These are phyloP conservation scores for Neurospora cerealis DNA, from an alignment of 495 filamentous ascomycete genomes.

Conservation along the genomic window DNA sequence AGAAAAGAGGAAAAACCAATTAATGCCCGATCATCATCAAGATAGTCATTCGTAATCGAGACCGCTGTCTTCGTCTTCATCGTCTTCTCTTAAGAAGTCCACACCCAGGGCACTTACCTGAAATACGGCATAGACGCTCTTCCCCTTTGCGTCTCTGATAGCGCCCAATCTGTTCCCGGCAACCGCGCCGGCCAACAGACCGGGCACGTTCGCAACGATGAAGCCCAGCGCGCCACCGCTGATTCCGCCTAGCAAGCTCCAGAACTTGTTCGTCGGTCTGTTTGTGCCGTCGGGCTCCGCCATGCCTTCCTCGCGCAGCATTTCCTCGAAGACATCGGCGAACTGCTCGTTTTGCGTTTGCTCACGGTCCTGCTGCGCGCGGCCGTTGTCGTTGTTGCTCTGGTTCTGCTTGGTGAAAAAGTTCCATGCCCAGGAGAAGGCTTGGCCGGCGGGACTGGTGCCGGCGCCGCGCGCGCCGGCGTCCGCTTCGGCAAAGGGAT, in stretches of 20 bases:
- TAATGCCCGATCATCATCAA: neutral
- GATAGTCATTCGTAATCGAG: neutral
- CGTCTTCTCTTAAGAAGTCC: neutral
- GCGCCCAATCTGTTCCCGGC: constrained; percentile 86
- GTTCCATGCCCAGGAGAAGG: constrained; percentile 41
- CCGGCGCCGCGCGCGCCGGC: constrained; percentile 40
- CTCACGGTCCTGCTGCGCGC: constrained; percentile 16
- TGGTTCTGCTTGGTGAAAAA: constrained; percentile 32
- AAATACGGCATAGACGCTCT: constrained; percentile 92
- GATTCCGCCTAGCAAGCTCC: constrained; percentile 73
- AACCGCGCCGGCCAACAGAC: constrained; percentile 79
- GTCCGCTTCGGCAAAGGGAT: constrained; percentile 50
- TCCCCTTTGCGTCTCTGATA: constrained; percentile 79
- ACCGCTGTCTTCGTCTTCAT: neutral
- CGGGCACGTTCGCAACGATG: constrained; percentile 86
- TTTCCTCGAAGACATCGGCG: constrained; percentile 89
- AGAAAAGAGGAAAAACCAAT: neutral
- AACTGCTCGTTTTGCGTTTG: constrained; percentile 66
- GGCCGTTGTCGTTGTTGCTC: neutral
- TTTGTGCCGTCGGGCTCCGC: constrained; percentile 44
- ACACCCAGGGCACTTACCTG: constrained; percentile 28
- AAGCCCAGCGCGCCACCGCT: constrained; percentile 90
- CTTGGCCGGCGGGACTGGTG: constrained; percentile 14
- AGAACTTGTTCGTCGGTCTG: constrained; percentile 63
- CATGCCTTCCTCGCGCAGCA: constrained; percentile 88